Conservation (phyloP, 2,329 filamentous ascomycete species). For the Phialocephala sp. region DNA sequence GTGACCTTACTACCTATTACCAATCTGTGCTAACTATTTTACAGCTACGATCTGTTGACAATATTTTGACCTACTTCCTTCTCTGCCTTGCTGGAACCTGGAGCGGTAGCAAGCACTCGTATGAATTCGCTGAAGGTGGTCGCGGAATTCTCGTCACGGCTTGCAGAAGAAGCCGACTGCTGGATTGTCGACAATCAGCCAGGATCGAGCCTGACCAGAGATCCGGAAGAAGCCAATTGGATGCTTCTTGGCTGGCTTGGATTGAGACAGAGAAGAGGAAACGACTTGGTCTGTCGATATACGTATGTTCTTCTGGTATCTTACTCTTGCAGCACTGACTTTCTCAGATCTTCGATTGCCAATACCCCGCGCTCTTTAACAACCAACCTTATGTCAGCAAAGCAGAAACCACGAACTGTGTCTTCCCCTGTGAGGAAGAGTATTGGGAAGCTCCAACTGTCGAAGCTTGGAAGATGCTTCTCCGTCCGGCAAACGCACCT, state of each 20-base stretch:
- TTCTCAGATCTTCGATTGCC: conserved; percentile 38
- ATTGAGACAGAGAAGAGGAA: conserved; percentile 41
- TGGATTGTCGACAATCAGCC: conserved; percentile 37
- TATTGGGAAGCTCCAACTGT: conserved; percentile 36
- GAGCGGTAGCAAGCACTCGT: conserved; percentile 39
- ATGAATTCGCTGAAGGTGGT: conserved; percentile 40
- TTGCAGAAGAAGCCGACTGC: conserved; percentile 34
- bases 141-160: conserved; percentile 38
- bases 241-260: conserved; percentile 39
- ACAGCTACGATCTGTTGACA: conserved; percentile 37
- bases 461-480: conserved; percentile 35
- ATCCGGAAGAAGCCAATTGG: conserved; percentile 27
- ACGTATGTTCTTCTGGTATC: conserved; percentile 29
- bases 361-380: conserved; percentile 41
- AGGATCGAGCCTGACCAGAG: conserved; percentile 28
- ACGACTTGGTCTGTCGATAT: conserved; percentile 38
- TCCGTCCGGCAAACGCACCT: conserved; percentile 33
- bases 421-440: conserved; percentile 38
- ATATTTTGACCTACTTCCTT: conserved; percentile 39
- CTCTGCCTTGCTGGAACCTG: conserved; percentile 39
- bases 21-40: conserved; percentile 17
- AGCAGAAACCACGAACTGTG: conserved; percentile 41
- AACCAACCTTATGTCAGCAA: conserved; percentile 40
- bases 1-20: not conserved
- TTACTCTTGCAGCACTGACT: conserved; percentile 2